Evolutionary conservation across 2,329 filamentous ascomycete genomes (phyloP), one percentile per base, ranked within the genome.

Genomic region (Trichoderma hamatum): DNA sequence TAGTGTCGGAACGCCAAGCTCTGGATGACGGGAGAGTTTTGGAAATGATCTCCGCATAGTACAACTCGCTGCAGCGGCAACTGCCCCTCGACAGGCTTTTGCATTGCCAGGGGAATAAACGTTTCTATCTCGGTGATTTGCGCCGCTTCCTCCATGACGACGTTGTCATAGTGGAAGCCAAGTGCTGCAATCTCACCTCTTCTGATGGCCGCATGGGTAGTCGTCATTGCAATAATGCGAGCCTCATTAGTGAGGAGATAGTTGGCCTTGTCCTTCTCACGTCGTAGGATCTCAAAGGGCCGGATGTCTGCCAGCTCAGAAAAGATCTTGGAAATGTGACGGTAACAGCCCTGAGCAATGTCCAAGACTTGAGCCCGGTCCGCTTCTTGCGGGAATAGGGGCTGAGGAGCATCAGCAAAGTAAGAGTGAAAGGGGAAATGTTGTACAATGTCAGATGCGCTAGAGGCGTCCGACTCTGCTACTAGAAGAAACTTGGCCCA

Each of bases 201-300:
- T 71, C 94, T 89, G 86, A 99, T 99, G 1, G 96, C 96, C 5
- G 96, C 96, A 79, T 99, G 96, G 0, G 96, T 99, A 4, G 94
- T 96, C 21, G 96, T 99, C 96, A 99, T 99, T 69, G 96, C 96
- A 72, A 99, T 91, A 71, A 99, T 96, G 43, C 96, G 90, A n/a
- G 96, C 96, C 80, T 98, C 95, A 75, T 94, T 97, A 6, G 94
- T 91, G 39, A 99, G 87, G 6, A 99, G 88, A 76, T 99, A 99
- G 79, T 98, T 98, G 63, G 94, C 92, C 82, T 96, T 97, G 78
- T 99, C 96, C 43, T 92, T 90, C 72, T 94, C 92, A 67, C 91
- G 90, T 63, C 94, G 89, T 68, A 99, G 82, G 62, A 99, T 94
- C 81, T 99, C 96, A 76, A 99, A 99, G 0, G 96, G 96, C 73